phyloP scores from a whole-genome alignment of 345 rosid species.

The Linum trigynum region DNA sequence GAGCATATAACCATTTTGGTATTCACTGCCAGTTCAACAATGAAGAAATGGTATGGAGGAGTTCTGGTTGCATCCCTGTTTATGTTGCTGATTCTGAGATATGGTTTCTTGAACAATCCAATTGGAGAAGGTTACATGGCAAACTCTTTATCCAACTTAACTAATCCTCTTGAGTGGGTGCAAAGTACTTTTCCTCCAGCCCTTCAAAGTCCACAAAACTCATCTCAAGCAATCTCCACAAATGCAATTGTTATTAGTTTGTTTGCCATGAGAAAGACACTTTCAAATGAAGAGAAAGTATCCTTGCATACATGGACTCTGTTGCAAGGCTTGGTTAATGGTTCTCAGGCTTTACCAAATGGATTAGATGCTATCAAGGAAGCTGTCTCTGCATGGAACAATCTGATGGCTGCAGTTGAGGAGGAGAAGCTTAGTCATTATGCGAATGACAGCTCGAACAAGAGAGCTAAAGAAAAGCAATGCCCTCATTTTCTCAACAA shows the following conservation, averaged over 20 bases:
- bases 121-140: conserved; percentile 43
- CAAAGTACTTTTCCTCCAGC: conserved; percentile 41
- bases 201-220: conserved; percentile 43
- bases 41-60: conserved; percentile 84
- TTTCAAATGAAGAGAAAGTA: conserved; percentile 50
- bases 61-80: conserved; percentile 60
- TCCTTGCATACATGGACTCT: conserved; percentile 75
- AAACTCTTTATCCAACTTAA: conserved; percentile 42
- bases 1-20: background rate
- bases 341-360: conserved; percentile 54
- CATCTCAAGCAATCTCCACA: conserved; percentile 51
- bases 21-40: conserved; percentile 23
- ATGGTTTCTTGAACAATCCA: conserved; percentile 49
- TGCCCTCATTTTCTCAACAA: conserved; percentile 83
- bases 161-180: conserved; percentile 73
- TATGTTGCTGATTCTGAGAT: conserved; percentile 66
- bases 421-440: conserved; percentile 41
- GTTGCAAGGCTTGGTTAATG: conserved; percentile 47
- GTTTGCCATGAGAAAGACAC: conserved; percentile 43
- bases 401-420: conserved; percentile 60
- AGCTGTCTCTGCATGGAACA: conserved; percentile 80
- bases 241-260: conserved; percentile 42
- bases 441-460: conserved; percentile 38
- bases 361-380: conserved; percentile 86
- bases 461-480: conserved; percentile 41